phyloP scores from a whole-genome alignment of 2,329 filamentous ascomycete genomes.

The Epichloe hybrida region DNA sequence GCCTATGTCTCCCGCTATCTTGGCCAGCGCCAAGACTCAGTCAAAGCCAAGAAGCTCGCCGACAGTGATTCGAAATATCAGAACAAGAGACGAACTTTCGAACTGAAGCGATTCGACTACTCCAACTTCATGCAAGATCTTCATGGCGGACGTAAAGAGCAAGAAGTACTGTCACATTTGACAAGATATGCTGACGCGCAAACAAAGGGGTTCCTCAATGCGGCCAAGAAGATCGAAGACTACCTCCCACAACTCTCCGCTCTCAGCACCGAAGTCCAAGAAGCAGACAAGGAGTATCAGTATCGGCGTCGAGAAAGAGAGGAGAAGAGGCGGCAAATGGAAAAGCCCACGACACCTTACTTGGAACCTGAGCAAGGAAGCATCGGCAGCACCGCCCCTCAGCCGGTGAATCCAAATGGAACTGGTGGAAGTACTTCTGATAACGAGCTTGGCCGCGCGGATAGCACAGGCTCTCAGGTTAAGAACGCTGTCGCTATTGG shows the following conservation, averaged over 20 bases:
- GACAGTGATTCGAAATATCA: constrained; percentile 97
- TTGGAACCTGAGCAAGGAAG: constrained; percentile 52
- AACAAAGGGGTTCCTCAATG: constrained; percentile 65
- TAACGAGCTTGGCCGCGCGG: constrained; percentile 55
- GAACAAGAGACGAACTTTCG: constrained; percentile 82
- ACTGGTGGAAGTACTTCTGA: constrained; percentile 42
- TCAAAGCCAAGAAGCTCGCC: constrained; percentile 92
- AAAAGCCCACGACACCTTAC: constrained; percentile 70
- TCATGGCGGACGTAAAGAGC: constrained; percentile 96
- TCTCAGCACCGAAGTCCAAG: constrained; percentile 73
- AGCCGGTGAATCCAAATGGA: constrained; percentile 27
- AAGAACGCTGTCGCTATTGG: constrained; percentile 36
- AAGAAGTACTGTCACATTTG: constrained; percentile 86
- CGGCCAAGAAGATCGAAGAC: constrained; percentile 75
- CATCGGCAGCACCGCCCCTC: constrained; percentile 21
- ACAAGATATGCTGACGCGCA: constrained; percentile 91
- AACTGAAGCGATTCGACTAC: constrained; percentile 96
- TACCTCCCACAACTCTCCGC: constrained; percentile 85
- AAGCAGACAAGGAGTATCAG: constrained; percentile 93
- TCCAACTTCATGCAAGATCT: constrained; percentile 98
- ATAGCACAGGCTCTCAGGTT: constrained; percentile 60
- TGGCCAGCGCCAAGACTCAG: constrained; percentile 87
- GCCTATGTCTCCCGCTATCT: constrained; percentile 88
- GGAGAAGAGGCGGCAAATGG: constrained; percentile 78
- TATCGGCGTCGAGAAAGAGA: constrained; percentile 90